These are phyloP conservation scores for Stachybotrys elegans DNA, from an alignment of 2,329 filamentous ascomycete genomes.

Conservation along the genomic window DNA sequence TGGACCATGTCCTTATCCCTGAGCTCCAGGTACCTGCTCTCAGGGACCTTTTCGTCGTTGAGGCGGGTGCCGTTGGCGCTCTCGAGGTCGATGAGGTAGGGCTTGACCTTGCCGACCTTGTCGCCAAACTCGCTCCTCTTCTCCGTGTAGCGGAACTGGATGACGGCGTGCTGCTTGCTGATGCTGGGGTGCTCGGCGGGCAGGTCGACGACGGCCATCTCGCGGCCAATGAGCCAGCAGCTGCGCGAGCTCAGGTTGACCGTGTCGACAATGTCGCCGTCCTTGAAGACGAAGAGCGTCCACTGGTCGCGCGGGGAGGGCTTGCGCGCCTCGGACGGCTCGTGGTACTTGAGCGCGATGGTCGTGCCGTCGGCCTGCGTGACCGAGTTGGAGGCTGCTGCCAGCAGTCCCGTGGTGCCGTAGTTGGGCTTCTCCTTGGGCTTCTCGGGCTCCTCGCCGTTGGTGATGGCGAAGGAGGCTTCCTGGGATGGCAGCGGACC, in stretches of 20 bases:
- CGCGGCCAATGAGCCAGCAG: conserved; percentile 88
- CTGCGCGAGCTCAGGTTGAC: conserved; percentile 70
- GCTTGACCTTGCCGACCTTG: conserved; percentile 70
- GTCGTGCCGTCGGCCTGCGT: conserved; percentile 67
- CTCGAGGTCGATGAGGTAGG: conserved; percentile 90
- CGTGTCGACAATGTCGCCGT: conserved; percentile 72
- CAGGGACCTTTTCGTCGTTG: conserved; percentile 69
- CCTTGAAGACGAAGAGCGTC: conserved; percentile 93
- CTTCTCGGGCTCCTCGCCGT: conserved; percentile 40
- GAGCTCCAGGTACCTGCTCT: conserved; percentile 78
- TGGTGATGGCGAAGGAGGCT: conserved; percentile 53
- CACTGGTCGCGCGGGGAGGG: conserved; percentile 73
- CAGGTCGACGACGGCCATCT: conserved; percentile 75
- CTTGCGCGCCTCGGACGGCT: conserved; percentile 88
- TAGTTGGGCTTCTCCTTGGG: conserved; percentile 89
- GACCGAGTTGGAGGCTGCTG: conserved; percentile 77
- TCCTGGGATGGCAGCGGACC: conserved; percentile 57
- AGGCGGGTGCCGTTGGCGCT: conserved; percentile 86
- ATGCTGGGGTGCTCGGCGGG: conserved; percentile 84
- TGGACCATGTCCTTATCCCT: conserved; percentile 82
- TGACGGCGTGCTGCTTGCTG: conserved; percentile 91
- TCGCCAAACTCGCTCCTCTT: conserved; percentile 85
- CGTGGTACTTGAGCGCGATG: conserved; percentile 90
- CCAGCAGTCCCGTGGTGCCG: conserved; percentile 71
- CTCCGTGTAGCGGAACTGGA: conserved; percentile 85